Conservation (phyloP, 192 early-diverging fungal species). For the Martensiomyces pterosporus region DNA sequence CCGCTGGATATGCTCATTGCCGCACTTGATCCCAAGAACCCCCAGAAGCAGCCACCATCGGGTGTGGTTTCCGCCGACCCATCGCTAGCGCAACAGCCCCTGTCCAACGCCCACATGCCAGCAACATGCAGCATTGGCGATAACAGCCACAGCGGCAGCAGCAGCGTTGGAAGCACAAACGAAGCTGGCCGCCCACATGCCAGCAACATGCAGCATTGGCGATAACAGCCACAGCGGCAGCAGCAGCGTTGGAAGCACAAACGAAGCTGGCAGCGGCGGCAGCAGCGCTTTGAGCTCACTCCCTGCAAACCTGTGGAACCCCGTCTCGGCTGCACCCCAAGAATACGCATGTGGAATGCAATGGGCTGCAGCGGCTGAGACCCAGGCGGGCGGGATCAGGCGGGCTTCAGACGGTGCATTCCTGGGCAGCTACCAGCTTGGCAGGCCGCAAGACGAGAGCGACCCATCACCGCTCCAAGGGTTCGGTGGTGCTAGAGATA, state of each 20-base stretch:
- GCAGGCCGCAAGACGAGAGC: slow-evolving; percentile 3
- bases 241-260: too few relatives aligned
- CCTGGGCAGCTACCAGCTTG: slow-evolving; percentile 26
- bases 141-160: background rate
- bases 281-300: too few relatives aligned
- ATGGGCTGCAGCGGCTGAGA: too few relatives aligned
- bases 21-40: slow-evolving; percentile 33
- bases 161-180: too few relatives aligned
- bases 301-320: background rate
- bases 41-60: slow-evolving; percentile 10
- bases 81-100: too few relatives aligned
- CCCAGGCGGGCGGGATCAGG: background rate
- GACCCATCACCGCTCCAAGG: background rate
- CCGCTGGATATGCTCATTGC: slow-evolving; percentile 50
- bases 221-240: background rate
- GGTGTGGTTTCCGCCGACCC: too few relatives aligned
- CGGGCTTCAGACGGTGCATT: slow-evolving; percentile 18
- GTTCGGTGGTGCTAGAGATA: slow-evolving; percentile 1
- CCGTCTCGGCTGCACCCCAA: background rate
- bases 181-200: background rate
- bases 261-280: background rate
- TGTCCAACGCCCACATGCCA: background rate
- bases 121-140: background rate
- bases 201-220: background rate
- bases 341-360: too few relatives aligned